Evolutionary conservation across 306 rosid genomes (phyloP).

Genomic region (Benincasa hispida): DNA sequence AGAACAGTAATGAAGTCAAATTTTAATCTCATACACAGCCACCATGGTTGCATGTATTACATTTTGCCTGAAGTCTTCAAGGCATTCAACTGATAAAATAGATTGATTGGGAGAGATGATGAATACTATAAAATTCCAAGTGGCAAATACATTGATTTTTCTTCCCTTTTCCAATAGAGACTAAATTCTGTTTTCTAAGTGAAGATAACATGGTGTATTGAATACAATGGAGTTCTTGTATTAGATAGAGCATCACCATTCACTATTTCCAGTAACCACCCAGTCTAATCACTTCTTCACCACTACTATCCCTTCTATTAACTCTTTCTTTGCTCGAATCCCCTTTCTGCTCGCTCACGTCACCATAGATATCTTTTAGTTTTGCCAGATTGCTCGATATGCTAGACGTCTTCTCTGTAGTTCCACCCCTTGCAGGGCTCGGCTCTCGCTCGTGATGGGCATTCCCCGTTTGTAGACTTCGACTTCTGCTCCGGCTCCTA

Average conservation of each 20-base stretch:
- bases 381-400: conserved; percentile 83
- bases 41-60: not conserved
- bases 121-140: not conserved
- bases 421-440: conserved; percentile 49
- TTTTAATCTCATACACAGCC: conserved; percentile 1
- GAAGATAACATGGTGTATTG: not conserved
- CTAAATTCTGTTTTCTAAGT: not conserved
- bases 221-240: not conserved
- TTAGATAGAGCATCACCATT: not conserved
- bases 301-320: conserved; percentile 41
- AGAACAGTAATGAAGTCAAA: not conserved
- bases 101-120: not conserved
- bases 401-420: conserved; percentile 34
- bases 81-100: not conserved
- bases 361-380: conserved; percentile 84
- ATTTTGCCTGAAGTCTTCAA: not conserved
- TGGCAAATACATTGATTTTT: not conserved
- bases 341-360: conserved; percentile 46
- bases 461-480: conserved; percentile 47
- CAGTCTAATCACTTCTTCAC: conserved; percentile 84
- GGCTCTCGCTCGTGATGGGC: conserved; percentile 19
- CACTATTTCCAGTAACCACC: conserved; percentile 47
- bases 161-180: not conserved
- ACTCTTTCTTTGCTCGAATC: conserved; percentile 35
- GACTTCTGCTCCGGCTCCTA: conserved; percentile 69